Evolutionary conservation across 768 basidiomycete genomes (phyloP), one percentile per base, ranked within the genome.

Genomic region (Tricholoma saponaceum): DNA sequence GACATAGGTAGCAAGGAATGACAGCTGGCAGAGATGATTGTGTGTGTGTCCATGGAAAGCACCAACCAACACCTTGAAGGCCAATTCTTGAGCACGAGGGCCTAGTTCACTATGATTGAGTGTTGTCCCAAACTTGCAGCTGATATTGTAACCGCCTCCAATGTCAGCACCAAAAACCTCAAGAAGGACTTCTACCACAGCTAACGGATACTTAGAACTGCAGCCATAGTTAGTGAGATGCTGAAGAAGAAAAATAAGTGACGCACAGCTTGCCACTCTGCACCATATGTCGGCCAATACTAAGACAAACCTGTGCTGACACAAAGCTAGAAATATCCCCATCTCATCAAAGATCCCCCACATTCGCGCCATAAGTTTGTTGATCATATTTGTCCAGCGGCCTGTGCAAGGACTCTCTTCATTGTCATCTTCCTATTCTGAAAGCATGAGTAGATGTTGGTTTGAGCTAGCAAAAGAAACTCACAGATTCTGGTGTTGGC

Each of bases 121-220:
- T 0, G 67, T 71, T 25, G 56, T 69, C 23, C 51, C 47, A 32
- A 71, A 70, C 2, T 57, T 58, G 41, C 70, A 72, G 49, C 60
- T 60, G 18, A 70, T 69, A 39, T 72, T 70, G 37, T 70, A 71
- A 0, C 62, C 68, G 8, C 59, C 20, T 1, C 61, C 58, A 1
- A 69, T 41, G 14, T 60, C 53, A 0, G 12, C 14, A 0, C 67
- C 66, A 46, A 60, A 66, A 0, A 5, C 46, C 0, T 66, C 57
- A 0, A 66, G 32, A 0, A 71, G 57, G 0, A 2, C 32, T 20
- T 63, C 37, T 7, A 62, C 58, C 8, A 65, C 30, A 2, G 67
- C 69, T 5, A 71, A 51, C 0, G 66, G 64, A 41, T 71, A 70
- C 26, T 72, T 72, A 49, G 65, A 60, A 23, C 70, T 71, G 59